These are phyloP conservation scores for Xylaria sp. DNA, from an alignment of 2,329 filamentous ascomycete species.

Conservation along the genomic window DNA sequence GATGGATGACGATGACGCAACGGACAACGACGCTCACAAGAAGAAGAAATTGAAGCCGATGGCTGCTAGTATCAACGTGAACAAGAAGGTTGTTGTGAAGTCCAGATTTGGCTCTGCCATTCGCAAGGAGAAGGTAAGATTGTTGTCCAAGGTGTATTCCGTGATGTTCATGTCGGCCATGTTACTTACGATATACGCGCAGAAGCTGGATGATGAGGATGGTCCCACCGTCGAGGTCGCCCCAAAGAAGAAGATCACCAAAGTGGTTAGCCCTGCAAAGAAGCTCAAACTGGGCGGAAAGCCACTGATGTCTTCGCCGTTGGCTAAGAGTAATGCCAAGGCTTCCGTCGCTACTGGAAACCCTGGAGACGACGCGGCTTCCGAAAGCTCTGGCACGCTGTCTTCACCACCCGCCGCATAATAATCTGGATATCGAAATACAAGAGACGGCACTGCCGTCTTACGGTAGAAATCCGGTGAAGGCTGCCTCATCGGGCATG, in stretches of 20 bases:
- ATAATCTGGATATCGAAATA: no score
- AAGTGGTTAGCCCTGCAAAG: constrained; percentile 40
- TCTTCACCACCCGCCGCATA: constrained; percentile 46
- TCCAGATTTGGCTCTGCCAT: constrained; percentile 36
- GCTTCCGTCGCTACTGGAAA: constrained; percentile 26
- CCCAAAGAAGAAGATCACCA: constrained; percentile 40
- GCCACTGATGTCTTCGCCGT: constrained; percentile 44
- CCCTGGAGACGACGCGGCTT: constrained; percentile 42
- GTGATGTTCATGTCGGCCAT: constrained; percentile 40
- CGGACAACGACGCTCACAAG: constrained; percentile 47
- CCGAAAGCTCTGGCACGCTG: constrained; percentile 52
- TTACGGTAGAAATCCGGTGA: neutral
- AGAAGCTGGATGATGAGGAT: constrained; percentile 34
- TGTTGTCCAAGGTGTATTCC: constrained; percentile 38
- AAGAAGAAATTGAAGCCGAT: constrained; percentile 55
- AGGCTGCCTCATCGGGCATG: neutral
- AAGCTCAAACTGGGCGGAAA: constrained; percentile 43
- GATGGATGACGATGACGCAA: constrained; percentile 49
- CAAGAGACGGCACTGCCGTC: no score
- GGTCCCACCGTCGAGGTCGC: constrained; percentile 37
- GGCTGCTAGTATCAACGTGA: constrained; percentile 35
- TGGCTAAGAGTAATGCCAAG: constrained; percentile 45
- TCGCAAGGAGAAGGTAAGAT: constrained; percentile 54
- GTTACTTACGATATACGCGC: constrained; percentile 26
- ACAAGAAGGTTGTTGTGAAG: constrained; percentile 55